Evolutionary conservation across 2,329 filamentous ascomycete genomes (phyloP).

Genomic region (Trichoderma endophyticum): DNA sequence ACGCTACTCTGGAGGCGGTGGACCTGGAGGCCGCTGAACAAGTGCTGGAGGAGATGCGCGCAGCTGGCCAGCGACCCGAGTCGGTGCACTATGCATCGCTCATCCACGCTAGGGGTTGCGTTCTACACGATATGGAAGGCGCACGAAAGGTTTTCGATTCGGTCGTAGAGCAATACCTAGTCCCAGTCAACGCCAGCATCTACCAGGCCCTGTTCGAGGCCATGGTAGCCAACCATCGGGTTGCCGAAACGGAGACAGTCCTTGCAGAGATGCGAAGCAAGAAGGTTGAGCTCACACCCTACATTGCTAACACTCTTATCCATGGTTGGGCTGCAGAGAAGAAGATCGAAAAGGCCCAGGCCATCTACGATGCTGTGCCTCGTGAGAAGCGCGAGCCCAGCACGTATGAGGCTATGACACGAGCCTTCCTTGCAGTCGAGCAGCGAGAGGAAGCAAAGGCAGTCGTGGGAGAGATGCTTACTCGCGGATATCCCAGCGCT

Average conservation of each 20-base stretch:
- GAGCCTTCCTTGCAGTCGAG: constrained; percentile 83
- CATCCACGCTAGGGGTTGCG: constrained; percentile 93
- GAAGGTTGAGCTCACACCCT: constrained; percentile 83
- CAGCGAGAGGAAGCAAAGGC: constrained; percentile 71
- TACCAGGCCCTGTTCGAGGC: constrained; percentile 97
- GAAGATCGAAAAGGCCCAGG: constrained; percentile 73
- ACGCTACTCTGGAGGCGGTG: constrained; percentile 89
- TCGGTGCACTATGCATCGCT: constrained; percentile 94
- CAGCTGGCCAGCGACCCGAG: constrained; percentile 72
- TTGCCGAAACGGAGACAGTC: constrained; percentile 70
- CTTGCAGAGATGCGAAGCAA: constrained; percentile 71
- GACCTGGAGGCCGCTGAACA: constrained; percentile 84
- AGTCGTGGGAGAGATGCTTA: constrained; percentile 87
- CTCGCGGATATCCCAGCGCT: constrained; percentile 83
- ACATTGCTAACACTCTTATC: constrained; percentile 97
- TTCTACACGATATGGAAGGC: constrained; percentile 83
- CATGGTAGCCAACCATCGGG: constrained; percentile 91
- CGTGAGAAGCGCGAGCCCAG: constrained; percentile 84
- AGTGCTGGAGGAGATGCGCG: constrained; percentile 74
- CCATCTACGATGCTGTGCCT: constrained; percentile 76
- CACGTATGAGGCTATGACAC: constrained; percentile 98
- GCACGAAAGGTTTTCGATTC: constrained; percentile 79
- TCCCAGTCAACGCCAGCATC: constrained; percentile 76
- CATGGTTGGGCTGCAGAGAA: constrained; percentile 90
- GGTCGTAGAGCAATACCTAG: constrained; percentile 64